Evolutionary conservation across 257 asterid genomes (phyloP).

Genomic region (Nicotiana attenuata): DNA sequence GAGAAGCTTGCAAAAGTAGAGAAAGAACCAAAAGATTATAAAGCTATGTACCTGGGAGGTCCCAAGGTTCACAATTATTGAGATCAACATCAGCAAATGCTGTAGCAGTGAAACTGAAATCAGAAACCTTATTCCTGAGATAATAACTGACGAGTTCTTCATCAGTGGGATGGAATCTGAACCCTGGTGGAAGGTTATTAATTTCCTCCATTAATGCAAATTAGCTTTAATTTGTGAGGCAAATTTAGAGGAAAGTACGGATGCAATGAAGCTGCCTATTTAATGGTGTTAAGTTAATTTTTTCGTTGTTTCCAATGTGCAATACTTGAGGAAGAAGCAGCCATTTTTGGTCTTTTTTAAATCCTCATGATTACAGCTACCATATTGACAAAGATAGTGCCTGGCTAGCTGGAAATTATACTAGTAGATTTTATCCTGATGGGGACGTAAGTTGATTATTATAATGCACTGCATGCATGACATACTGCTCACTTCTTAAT

Average conservation of each 20-base stretch:
- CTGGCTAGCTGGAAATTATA: background rate
- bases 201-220: slow-evolving; percentile 30
- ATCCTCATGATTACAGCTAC: slow-evolving; percentile 40
- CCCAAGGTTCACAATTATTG: slow-evolving; percentile 60
- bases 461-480: background rate
- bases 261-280: slow-evolving; percentile 5
- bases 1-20: background rate
- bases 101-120: slow-evolving; percentile 30
- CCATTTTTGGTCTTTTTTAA: slow-evolving; percentile 21
- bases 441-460: background rate
- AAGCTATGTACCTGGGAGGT: slow-evolving; percentile 47
- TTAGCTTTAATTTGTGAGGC: too few relatives aligned
- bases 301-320: slow-evolving; percentile 8
- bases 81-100: slow-evolving; percentile 46
- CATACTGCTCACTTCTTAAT: background rate
- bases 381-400: slow-evolving; percentile 57
- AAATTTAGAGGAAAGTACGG: slow-evolving; percentile 9
- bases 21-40: too few relatives aligned
- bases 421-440: background rate
- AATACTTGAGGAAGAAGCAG: slow-evolving; percentile 45
- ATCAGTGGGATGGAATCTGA: slow-evolving; percentile 57
- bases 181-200: slow-evolving; percentile 42
- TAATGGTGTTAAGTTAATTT: slow-evolving; percentile 6
- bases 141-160: slow-evolving; percentile 57
- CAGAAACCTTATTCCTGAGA: slow-evolving; percentile 38